Evolutionary conservation across 257 asterid species (phyloP), one percentile per base, ranked within the genome.

Genomic region (Fraxinus anomala): DNA sequence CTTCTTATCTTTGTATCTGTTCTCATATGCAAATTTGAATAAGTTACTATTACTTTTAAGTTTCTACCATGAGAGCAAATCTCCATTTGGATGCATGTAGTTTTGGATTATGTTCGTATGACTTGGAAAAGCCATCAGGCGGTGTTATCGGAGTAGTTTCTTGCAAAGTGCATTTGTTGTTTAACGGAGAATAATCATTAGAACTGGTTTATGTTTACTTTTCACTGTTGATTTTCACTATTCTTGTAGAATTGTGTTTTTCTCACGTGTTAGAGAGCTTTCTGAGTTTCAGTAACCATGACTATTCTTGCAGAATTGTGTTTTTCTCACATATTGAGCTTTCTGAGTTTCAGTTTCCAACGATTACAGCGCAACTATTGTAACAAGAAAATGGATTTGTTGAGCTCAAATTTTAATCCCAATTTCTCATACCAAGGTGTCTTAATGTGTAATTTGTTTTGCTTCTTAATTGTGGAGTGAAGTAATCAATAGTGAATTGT

Each of bases 1-100:
- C 74, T 80, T 77, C 54, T 81, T 9, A 8, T 40, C 34, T 23
- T 40, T 82, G 73, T 47, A 26, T 73, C 78, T 80, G 42, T 67
- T 76, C 24, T 26, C 80, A 56, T 36, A 75, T 65, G 73, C 68
- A 70, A 78, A 68, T 54, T 66, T 80, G 40, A 82, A 80, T 85
- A 85, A 82, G 40, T 63, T 21, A 26, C 19, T 66, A 68, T 69
- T 47, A 67, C 59, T 72, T 47, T 36, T 75, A 56, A 61, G 72
- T 34, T 73, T 77, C 69, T 23, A 63, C 33, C 65, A 5, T 47
- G 72, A 51, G 79, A 81, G 63, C 23, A 40, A 78, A 78, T 63
- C 82, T 68, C 75, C 59, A 42, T 71, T 75, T 70, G 24, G 21
- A 54, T 51, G 23, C 30, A 7, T 70, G 74, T 77, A 16, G 11